Conservation (phyloP, 495 filamentous ascomycete genomes). For the Arthonia radiata region DNA sequence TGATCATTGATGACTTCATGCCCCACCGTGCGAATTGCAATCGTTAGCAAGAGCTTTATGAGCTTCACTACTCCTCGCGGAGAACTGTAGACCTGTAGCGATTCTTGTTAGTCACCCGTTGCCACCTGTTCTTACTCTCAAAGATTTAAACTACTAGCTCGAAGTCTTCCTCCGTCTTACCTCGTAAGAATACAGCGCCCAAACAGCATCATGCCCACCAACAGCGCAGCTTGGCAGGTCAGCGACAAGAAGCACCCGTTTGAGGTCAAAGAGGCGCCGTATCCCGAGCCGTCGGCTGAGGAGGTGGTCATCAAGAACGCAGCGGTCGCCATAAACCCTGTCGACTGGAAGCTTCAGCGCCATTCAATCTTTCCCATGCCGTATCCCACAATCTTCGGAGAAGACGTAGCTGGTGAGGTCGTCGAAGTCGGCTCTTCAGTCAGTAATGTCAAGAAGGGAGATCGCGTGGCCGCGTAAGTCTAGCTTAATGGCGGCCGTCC, state of each 20-base stretch:
- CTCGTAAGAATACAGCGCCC: no score
- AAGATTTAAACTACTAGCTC: no score
- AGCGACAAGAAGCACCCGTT: slow-evolving; percentile 11
- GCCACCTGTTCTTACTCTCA: no score
- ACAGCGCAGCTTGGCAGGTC: slow-evolving; percentile 16
- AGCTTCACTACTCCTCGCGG: no score
- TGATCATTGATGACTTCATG: no score
- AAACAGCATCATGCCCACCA: slow-evolving; percentile 12
- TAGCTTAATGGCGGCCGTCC: no score
- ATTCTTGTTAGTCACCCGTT: no score
- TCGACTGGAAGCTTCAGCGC: slow-evolving; percentile 11
- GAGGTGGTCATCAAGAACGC: slow-evolving; percentile 18
- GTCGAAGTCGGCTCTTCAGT: slow-evolving; percentile 20
- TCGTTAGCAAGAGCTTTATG: no score
- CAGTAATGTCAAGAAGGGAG: slow-evolving; percentile 19
- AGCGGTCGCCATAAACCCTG: slow-evolving; percentile 20
- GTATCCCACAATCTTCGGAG: slow-evolving; percentile 18
- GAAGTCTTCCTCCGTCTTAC: no score
- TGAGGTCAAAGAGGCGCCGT: slow-evolving; percentile 13
- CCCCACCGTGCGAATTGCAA: no score
- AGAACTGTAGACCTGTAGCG: no score
- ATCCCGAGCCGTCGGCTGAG: slow-evolving; percentile 10
- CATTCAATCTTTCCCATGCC: slow-evolving; percentile 3
- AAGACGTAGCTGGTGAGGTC: slow-evolving; percentile 29
- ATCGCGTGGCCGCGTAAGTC: no score